These are phyloP conservation scores for Psilocybe sp. DNA, from an alignment of 768 basidiomycete species.

Conservation along the genomic window DNA sequence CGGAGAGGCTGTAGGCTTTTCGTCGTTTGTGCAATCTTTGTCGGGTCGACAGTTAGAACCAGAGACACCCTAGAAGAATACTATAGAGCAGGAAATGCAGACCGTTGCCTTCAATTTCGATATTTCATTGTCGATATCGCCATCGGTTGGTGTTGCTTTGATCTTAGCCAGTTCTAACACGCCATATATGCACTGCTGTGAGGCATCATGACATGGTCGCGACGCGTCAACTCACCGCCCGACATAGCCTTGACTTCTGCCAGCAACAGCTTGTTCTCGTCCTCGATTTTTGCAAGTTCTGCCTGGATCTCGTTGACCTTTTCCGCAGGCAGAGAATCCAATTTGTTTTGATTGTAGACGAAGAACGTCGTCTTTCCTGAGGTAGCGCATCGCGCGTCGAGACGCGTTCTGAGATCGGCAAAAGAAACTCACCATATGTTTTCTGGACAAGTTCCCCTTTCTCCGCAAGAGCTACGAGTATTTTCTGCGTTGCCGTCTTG, in stretches of 20 bases:
- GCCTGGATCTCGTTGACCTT: conserved; percentile 58
- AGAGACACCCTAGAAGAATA: conserved; percentile 5
- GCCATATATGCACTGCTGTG: conserved; percentile 8
- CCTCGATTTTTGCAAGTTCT: conserved; percentile 55
- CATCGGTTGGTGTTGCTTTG: conserved; percentile 66
- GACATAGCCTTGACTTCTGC: conserved; percentile 49
- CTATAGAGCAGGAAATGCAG: conserved; percentile 9
- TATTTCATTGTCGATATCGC: conserved; percentile 57
- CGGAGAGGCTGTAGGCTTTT: conserved; percentile 63
- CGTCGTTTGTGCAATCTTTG: conserved; percentile 47
- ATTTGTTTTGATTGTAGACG: conserved; percentile 76
- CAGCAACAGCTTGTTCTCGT: conserved; percentile 52
- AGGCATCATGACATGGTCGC: conserved; percentile 5
- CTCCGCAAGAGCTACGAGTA: conserved; percentile 78
- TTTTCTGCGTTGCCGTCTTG: conserved; percentile 83
- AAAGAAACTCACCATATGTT: conserved; percentile 58
- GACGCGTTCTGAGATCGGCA: conserved; percentile 5
- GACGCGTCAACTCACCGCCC: conserved; percentile 33
- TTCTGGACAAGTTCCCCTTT: conserved; percentile 82
- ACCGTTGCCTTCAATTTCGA: conserved; percentile 53
- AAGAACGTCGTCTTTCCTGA: conserved; percentile 86
- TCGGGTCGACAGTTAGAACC: conserved; percentile 6
- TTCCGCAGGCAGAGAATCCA: conserved; percentile 61
- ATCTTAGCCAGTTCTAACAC: conserved; percentile 61
- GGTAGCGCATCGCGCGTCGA: conserved; percentile 7